These are phyloP conservation scores for Tulasnella sp. DNA, from an alignment of 768 basidiomycete genomes.

Conservation along the genomic window DNA sequence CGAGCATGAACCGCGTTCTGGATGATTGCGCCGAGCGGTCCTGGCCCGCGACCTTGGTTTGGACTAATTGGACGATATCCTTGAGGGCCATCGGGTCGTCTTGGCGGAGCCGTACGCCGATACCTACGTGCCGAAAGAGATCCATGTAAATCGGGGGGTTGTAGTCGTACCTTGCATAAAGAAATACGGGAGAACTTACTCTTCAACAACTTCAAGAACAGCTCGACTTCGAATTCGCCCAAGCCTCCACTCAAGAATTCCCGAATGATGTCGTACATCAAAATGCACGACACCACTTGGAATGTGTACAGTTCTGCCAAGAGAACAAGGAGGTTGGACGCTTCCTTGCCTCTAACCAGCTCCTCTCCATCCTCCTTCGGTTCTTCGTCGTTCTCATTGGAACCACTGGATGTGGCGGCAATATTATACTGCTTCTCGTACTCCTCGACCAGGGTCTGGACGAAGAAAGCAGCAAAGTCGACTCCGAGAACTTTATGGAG, in stretches of 20 bases:
- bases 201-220: conserved; percentile 77
- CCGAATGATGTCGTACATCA: conserved; percentile 89
- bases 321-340: conserved; percentile 80
- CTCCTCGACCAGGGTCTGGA: conserved; percentile 62
- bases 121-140: conserved; percentile 49
- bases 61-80: conserved; percentile 82
- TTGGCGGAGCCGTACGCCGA: conserved; percentile 83
- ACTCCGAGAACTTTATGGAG: conserved; percentile 77
- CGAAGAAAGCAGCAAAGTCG: conserved; percentile 84
- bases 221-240: conserved; percentile 77
- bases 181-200: conserved; percentile 47
- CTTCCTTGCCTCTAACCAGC: conserved; percentile 65
- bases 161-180: background rate
- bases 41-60: conserved; percentile 57
- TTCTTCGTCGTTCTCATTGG: conserved; percentile 13
- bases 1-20: conserved; percentile 91
- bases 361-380: conserved; percentile 34
- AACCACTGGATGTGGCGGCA: background rate
- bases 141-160: background rate
- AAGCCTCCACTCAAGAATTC: conserved; percentile 60
- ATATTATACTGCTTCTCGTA: conserved; percentile 59
- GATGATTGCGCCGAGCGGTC: conserved; percentile 52
- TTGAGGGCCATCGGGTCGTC: conserved; percentile 92
- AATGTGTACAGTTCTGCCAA: conserved; percentile 95
- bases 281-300: conserved; percentile 79